A percentile compares a stretch with the other conserved stretches of the same genome.
These are phyloP conservation scores for Crithidia fasciculata DNA, from an alignment of 208 protist genomes.

Conservation along the genomic window DNA sequence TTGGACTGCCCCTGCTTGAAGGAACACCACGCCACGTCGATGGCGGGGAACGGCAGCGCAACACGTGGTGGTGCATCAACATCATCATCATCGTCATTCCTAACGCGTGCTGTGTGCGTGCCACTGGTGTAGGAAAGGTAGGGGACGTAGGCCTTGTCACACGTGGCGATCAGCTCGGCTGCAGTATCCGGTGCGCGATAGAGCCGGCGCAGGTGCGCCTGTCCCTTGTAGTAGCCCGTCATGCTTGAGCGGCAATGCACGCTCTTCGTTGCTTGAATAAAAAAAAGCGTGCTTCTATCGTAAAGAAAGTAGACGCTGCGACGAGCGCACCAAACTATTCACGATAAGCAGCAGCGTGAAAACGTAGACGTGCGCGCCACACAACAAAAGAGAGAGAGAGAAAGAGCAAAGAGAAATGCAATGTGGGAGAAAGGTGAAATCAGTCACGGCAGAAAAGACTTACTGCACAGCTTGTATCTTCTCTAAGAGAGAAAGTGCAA, in stretches of 20 bases:
- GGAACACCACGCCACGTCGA: conserved; percentile 79
- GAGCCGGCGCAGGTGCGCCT: conserved; percentile 55
- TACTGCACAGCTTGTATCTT: no score
- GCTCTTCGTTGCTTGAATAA: background rate
- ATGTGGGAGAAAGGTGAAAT: no score
- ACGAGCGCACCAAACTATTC: no score
- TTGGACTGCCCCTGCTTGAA: conserved; percentile 58
- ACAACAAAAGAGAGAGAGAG: background rate
- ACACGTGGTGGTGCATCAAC: conserved; percentile 36
- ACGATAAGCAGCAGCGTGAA: no score
- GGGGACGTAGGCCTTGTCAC: conserved; percentile 28
- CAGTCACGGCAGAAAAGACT: no score
- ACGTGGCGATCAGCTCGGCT: conserved; percentile 55
- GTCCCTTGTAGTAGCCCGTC: conserved; percentile 10
- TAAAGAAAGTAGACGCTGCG: no score
- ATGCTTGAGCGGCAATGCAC: background rate
- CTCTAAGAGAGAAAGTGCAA: no score
- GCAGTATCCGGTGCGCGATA: conserved; percentile 62
- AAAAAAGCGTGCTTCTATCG: background rate
- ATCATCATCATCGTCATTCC: conserved; percentile 4
- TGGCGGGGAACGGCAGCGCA: conserved; percentile 65
- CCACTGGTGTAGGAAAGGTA: conserved; percentile 8
- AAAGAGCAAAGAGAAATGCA: background rate
- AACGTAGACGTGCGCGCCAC: no score
- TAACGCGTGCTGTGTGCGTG: conserved; percentile 1